Base-by-base conservation (phyloP, 2,329 filamentous ascomycete genomes). In the Talaromyces verruculosus region DNA sequence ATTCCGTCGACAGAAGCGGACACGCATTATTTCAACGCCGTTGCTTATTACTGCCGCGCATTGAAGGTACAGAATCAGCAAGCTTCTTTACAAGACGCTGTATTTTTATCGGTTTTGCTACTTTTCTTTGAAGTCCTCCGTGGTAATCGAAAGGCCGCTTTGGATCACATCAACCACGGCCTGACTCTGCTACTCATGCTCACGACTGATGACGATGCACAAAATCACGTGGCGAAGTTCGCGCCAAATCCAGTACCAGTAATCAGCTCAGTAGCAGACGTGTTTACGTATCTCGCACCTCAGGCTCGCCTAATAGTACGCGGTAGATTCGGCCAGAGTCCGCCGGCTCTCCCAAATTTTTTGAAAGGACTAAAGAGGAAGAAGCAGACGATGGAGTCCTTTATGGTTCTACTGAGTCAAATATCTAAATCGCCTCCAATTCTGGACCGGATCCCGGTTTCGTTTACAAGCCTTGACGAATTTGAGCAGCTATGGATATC, bases 261-360 rank as follows among this genome's bases (percentile, higher is more conserved):
- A 22, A 17, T 62, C 43, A 62, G 43, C 60, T 62, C 60, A 51
- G 60, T 62, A 62, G 60, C 60, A 28, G 60, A 62, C 45, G 60
- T 62, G 37, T 62, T 62, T 30, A 51, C 60, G 25, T 62, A 62
- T 39, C 60, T 62, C 5, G 60, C 60, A 49, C 60, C 60, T 5
- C 60, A 62, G 25, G 60, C 60, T 19, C 60, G 60, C 28, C 43
- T 62, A 15, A 62, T 62, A n/a, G 5, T 62, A 39, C 43, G 60
- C 60, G 60, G 60, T 13, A 62, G 51, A 37, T 19, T 51, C 19
- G 60, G 60, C 8, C 43, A 51, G 6, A 62, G 60, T 22, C 45
- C 43, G 3, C 60, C 58, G 10, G 58, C 41, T n/a, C 60, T 62
- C 33, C 60, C 60, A 19, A 62, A 62, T 33, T 51, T 62, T 22